Percentiles rank a stretch among this genome's conserved stretches.
These are phyloP conservation scores for Phanerodontia chrysosporium DNA, from an alignment of 768 basidiomycete species.

Conservation along the genomic window DNA sequence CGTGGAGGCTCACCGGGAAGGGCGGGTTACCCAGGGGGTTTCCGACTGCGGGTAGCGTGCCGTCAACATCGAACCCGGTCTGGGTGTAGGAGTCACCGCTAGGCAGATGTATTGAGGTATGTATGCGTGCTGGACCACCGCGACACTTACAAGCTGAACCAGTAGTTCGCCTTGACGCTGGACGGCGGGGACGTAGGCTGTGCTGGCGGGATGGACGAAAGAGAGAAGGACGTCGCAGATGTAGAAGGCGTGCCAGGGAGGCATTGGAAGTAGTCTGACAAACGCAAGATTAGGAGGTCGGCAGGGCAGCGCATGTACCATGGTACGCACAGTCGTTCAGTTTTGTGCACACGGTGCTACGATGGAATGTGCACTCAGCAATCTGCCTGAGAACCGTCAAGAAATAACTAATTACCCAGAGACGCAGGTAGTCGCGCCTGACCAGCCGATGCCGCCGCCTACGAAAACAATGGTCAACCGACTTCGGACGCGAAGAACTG, in stretches of 20 bases:
- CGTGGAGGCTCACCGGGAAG: constrained; percentile 33
- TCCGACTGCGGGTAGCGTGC: constrained; percentile 37
- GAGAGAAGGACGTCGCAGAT: constrained; percentile 12
- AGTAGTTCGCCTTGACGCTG: constrained; percentile 35
- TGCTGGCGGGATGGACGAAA: constrained; percentile 15
- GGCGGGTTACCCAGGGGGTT: constrained; percentile 53
- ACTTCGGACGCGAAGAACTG: neutral
- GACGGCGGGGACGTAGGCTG: constrained; percentile 1
- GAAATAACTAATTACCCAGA: constrained; percentile 27
- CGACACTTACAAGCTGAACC: constrained; percentile 52
- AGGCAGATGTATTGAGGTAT: too few species aligned
- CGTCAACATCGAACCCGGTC: constrained; percentile 43
- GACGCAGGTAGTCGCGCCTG: constrained; percentile 39
- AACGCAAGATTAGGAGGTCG: neutral
- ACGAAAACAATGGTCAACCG: neutral
- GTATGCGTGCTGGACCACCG: neutral
- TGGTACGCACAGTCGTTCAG: constrained; percentile 25
- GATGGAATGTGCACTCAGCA: neutral
- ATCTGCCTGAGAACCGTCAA: neutral
- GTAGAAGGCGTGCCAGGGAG: constrained; percentile 22
- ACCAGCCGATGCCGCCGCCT: constrained; percentile 34
- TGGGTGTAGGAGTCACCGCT: constrained; percentile 60
- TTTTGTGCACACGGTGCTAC: constrained; percentile 21
- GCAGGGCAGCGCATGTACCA: neutral
- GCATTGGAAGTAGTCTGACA: constrained; percentile 39